These are phyloP conservation scores for Excoecaria agallocha DNA, from an alignment of 345 rosid species.

Conservation along the genomic window DNA sequence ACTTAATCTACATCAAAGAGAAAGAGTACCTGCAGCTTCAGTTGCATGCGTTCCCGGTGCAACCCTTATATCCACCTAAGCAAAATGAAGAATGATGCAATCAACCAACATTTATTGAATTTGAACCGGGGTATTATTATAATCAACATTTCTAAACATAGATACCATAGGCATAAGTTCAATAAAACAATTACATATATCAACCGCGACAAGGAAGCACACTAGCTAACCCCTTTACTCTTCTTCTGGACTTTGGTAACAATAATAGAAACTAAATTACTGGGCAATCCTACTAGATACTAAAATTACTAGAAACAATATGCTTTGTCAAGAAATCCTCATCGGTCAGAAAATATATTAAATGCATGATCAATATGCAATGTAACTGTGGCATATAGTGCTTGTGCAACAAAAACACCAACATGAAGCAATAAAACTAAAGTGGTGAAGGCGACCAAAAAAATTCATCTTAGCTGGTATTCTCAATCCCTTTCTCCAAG, in stretches of 20 bases:
- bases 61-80: slow-evolving; percentile 83
- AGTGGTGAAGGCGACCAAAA: not conserved
- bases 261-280: too few relatives aligned
- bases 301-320: too few relatives aligned
- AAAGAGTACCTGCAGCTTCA: slow-evolving; percentile 72
- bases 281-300: too few relatives aligned
- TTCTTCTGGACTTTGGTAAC: not conserved
- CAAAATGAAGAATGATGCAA: not conserved
- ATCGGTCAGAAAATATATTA: too few relatives aligned
- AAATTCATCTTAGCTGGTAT: not conserved
- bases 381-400: too few relatives aligned
- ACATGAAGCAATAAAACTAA: not conserved
- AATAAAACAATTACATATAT: not conserved
- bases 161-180: not conserved
- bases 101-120: too few relatives aligned
- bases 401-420: not conserved
- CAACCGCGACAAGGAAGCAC: not conserved
- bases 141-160: not conserved
- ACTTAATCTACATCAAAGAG: not conserved
- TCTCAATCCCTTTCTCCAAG: not conserved
- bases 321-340: too few relatives aligned
- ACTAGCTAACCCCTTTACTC: too few relatives aligned
- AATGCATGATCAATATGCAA: too few relatives aligned
- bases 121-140: not conserved
- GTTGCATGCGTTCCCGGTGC: slow-evolving; percentile 98